phyloP scores from a whole-genome alignment of 108 stramenopile species.

The Cylindrotheca closterium region DNA sequence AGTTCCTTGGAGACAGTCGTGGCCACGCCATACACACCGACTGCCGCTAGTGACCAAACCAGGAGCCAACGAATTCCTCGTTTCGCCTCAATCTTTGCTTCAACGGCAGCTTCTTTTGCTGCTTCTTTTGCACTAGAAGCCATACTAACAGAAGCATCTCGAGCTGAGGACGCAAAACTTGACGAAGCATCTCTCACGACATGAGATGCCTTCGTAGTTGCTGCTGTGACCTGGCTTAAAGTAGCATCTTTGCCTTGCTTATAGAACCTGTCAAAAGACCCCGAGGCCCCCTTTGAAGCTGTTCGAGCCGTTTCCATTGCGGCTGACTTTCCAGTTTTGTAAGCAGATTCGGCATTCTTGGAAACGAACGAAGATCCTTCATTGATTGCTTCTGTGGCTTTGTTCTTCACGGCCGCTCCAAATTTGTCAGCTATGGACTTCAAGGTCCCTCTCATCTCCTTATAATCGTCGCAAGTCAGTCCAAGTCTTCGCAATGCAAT shows the following conservation, averaged over 20 bases:
- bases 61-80: conserved; percentile 40
- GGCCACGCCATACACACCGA: conserved; percentile 68
- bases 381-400: conserved; percentile 1
- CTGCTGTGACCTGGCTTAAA: not conserved
- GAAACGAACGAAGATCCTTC: not conserved
- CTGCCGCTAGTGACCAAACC: conserved; percentile 68
- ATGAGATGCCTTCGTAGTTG: not conserved
- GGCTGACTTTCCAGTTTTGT: not conserved
- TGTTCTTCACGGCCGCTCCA: not conserved
- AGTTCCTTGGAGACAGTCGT: conserved; percentile 60
- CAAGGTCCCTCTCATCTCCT: not conserved
- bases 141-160: not conserved
- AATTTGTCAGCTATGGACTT: not conserved
- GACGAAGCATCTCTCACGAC: not conserved
- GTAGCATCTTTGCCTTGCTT: not conserved
- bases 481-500: too few species aligned
- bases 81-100: not conserved
- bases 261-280: not conserved
- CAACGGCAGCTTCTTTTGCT: conserved; percentile 8
- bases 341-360: not conserved
- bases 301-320: not conserved
- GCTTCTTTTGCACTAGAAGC: not conserved
- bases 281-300: conserved; percentile 1
- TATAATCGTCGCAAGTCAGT: too few species aligned
- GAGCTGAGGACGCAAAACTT: too few species aligned